These are phyloP conservation scores for Fraxinus americana DNA, from an alignment of 257 asterid species.

Conservation along the genomic window DNA sequence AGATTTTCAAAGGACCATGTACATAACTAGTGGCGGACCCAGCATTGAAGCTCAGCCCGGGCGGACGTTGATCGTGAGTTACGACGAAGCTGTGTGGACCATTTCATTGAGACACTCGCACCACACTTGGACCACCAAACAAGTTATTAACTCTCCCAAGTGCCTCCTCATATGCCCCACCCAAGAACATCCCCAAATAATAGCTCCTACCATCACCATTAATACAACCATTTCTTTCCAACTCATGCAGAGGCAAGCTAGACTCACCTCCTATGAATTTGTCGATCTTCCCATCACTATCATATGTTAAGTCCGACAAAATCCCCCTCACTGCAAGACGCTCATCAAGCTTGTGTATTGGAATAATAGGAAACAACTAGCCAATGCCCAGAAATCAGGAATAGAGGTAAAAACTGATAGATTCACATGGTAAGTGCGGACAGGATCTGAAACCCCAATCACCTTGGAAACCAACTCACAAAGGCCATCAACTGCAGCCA, in stretches of 20 bases:
- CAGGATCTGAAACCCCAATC: conserved; percentile 38
- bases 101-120: conserved; percentile 56
- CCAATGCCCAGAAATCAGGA: conserved; percentile 66
- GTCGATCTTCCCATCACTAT: conserved; percentile 59
- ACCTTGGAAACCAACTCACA: conserved; percentile 50
- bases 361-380: conserved; percentile 60
- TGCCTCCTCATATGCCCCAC: conserved; percentile 82
- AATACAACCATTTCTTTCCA: conserved; percentile 32
- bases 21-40: too few relatives aligned
- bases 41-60: too few relatives aligned
- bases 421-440: conserved; percentile 53
- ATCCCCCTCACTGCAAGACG: conserved; percentile 47
- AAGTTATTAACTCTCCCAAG: conserved; percentile 74
- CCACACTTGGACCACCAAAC: conserved; percentile 66
- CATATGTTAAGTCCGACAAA: conserved; percentile 60
- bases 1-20: too few relatives aligned
- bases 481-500: conserved; percentile 63
- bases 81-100: conserved; percentile 63
- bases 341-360: conserved; percentile 57
- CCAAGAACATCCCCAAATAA: conserved; percentile 68
- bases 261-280: conserved; percentile 65
- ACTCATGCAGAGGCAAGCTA: conserved; percentile 55
- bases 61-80: conserved; percentile 21
- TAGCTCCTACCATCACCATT: conserved; percentile 33
- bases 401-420: conserved; percentile 60